phyloP scores from a whole-genome alignment of 2,329 filamentous ascomycete genomes.

The Fusarium oligoseptatum region DNA sequence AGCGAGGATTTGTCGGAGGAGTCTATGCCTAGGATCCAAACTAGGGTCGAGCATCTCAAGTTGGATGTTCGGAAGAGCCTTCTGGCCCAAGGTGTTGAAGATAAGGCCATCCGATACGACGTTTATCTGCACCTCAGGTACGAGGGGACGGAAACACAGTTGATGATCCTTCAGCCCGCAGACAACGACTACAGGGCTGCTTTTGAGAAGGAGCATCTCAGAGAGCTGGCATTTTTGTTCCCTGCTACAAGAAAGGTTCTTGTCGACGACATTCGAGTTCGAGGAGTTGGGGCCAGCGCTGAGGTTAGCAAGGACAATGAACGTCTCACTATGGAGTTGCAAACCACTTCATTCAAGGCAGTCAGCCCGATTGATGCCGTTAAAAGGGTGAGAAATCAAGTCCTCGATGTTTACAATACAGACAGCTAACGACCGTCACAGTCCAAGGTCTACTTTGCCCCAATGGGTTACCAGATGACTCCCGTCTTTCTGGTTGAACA shows the following conservation, averaged over 20 bases:
- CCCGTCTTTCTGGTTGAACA: conserved; percentile 11
- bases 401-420: not conserved
- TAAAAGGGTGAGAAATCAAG: not conserved
- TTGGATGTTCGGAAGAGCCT: conserved; percentile 53
- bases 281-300: not conserved
- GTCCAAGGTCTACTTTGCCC: conserved; percentile 43
- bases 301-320: not conserved
- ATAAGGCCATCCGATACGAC: conserved; percentile 54
- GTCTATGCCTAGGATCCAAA: conserved; percentile 29
- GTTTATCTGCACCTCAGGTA: conserved; percentile 62
- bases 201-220: not conserved
- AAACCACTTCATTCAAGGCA: not conserved
- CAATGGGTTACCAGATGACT: conserved; percentile 1
- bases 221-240: not conserved
- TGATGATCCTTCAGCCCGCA: conserved; percentile 59
- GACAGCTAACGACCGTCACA: not conserved
- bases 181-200: conserved; percentile 48
- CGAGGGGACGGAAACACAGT: conserved; percentile 54
- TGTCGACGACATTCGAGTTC: not conserved
- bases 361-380: not conserved
- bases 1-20: conserved; percentile 35
- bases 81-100: conserved; percentile 54
- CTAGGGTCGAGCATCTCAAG: conserved; percentile 32
- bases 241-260: not conserved
- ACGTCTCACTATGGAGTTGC: not conserved